Base-by-base conservation (phyloP, 1,284 basidiomycete species). In the Kalmanozyma brasiliensis region DNA sequence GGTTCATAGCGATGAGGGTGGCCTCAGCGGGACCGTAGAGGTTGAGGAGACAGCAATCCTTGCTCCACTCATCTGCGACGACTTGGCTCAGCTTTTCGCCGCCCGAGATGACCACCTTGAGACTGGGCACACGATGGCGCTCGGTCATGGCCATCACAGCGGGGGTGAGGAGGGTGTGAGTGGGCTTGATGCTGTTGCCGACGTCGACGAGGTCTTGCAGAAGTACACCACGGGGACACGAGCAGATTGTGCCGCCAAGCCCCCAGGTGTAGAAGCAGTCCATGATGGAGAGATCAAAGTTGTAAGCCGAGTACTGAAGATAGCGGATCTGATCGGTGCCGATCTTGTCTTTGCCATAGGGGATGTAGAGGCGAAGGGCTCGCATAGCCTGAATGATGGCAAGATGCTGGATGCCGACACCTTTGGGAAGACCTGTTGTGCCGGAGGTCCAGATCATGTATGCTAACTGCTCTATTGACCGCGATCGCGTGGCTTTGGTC, bases 391-490 rank as follows among this genome's bases (percentile, higher is more conserved):
- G 80, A 8, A 82, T 74, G 49, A 78, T 81, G 41, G 78, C 78
- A 4, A 48, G 52, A 58, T 82, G 80, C 60, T 78, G 68, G 34
- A 82, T 77, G 1, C 78, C 79, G 22, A 82, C 80, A 2, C 76
- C 80, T 46, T 83, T 83, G 10, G 82, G 82, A 19, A 80, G 57
- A 32, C 82, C 82, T 14, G 82, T 83, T 22, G 82, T 83, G 14
- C 82, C 82, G 11, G 76, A 79, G 5, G 82, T 83, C 82, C 82
- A 83, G 63, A 83, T 83, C 47, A 77, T 73, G 66, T 79, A 79
- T 11, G 78, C 80, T 8, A 80, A 60, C 51, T 79, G 65, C n/a
- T 65, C 35, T 24, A 70, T 61, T 7, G 58, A 62, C 8, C 67
- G 57, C 30, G 55, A 62, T 13, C 67, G 57, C 24, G 52, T 14